phyloP scores from a whole-genome alignment of 306 rosid species.

The Rubus parviflorus region DNA sequence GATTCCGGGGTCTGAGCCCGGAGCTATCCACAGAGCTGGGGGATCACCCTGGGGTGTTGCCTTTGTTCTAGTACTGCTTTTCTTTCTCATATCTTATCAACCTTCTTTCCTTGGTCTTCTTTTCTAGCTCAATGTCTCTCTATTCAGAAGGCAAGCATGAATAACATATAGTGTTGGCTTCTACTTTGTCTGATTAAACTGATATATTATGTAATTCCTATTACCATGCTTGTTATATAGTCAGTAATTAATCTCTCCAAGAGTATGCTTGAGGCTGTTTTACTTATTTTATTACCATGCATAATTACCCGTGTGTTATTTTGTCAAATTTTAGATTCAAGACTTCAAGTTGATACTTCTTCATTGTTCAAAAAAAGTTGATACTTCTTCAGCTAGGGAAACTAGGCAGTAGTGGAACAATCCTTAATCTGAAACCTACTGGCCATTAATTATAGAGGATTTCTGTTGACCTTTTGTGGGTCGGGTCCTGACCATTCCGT shows the following conservation, averaged over 20 bases:
- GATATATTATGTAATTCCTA: slow-evolving; percentile 6
- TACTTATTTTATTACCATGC: background rate
- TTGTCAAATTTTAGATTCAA: background rate
- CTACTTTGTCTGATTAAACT: background rate
- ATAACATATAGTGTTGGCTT: background rate
- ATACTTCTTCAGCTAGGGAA: background rate
- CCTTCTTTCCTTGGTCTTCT: slow-evolving; percentile 55
- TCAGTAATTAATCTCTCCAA: background rate
- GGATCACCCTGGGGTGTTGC: slow-evolving; percentile 86
- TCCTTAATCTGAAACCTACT: too few relatives aligned
- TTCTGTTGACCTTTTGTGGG: background rate
- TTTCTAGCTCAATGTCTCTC: slow-evolving; percentile 23
- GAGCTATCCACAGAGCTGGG: slow-evolving; percentile 65
- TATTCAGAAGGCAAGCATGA: background rate
- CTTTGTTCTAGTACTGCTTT: slow-evolving; percentile 45
- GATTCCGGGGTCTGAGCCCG: slow-evolving; percentile 73
- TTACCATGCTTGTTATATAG: background rate
- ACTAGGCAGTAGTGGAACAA: background rate
- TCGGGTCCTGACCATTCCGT: slow-evolving; percentile 1
- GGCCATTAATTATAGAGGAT: background rate
- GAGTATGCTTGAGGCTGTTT: background rate
- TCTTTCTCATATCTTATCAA: slow-evolving; percentile 65
- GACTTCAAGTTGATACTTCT: background rate
- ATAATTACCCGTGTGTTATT: background rate
- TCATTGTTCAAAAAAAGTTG: too few relatives aligned